phyloP scores from a whole-genome alignment of 2,329 filamentous ascomycete species.

The Penicillium occitanis region DNA sequence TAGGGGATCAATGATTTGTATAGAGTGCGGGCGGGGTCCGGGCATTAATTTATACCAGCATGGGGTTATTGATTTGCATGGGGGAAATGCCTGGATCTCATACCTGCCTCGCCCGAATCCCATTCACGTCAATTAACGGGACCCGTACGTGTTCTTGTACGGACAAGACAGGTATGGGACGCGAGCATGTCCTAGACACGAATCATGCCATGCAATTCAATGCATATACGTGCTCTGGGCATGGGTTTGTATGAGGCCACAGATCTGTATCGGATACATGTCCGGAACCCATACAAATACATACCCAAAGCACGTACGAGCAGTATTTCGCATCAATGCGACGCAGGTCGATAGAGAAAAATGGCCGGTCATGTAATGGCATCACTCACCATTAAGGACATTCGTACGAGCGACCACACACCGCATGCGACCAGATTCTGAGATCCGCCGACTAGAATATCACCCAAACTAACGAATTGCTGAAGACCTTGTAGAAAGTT shows the following conservation, averaged over 20 bases:
- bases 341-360: background rate
- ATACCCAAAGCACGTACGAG: too few relatives aligned
- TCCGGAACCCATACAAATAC: background rate
- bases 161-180: background rate
- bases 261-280: too few relatives aligned
- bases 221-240: too few relatives aligned
- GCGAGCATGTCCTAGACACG: too few relatives aligned
- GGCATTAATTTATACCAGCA: too few relatives aligned
- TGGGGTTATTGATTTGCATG: too few relatives aligned
- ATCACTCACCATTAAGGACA: constrained; percentile 42
- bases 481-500: constrained; percentile 45
- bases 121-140: background rate
- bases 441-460: constrained; percentile 43
- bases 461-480: constrained; percentile 47
- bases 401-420: constrained; percentile 48
- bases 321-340: background rate
- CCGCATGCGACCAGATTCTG: constrained; percentile 49
- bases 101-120: background rate
- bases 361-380: background rate
- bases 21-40: too few relatives aligned
- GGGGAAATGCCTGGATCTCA: background rate
- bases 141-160: background rate
- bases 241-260: too few relatives aligned
- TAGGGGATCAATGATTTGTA: background rate
- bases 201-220: too few relatives aligned